Evolutionary conservation across 192 early-diverging fungal species (phyloP), one percentile per base, ranked within the genome.

Genomic region (Geosiphon pyriformis): DNA sequence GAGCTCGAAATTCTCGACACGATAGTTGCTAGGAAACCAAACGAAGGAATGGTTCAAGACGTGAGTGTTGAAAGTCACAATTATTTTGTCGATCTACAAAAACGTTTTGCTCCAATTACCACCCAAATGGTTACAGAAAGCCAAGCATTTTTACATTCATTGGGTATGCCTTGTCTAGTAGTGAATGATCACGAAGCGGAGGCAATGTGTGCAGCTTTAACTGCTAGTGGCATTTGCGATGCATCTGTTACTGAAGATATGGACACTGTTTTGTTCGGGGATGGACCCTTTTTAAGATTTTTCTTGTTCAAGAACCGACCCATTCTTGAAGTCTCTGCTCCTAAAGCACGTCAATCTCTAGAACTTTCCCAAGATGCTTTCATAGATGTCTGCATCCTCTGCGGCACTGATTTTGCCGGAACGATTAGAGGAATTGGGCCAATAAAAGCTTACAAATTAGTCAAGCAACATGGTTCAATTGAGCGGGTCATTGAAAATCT

Each of bases 321-420:
- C 0, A 77, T 82, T 56, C 25, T 85, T 23, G 68, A 76, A 6
- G 79, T 89, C 30, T 79, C 88, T 67, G 76, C 81, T 1, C 33
- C 72, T 20, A 48, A 65, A 29, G 85, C 81, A 8, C 68, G 71
- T 30, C 42, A 53, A 18, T 74, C 70, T 23, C 73, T 91, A 15
- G 76, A 77, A 3, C 63, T 91, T 18, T 80, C 71, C 4, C 70
- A 74, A 32, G 67, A 69, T 27, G 70, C 77, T 4, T 91, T 88
- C 67, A 58, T 85, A 4, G 88, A 92, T 66, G 26, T 92, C 55
- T 88, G 90, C 64, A 89, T 92, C 48, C 69, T 92, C 22, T 90
- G 88, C 61, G 90, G 88, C 27, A 92, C 88, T 0, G 90, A 92
- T 58, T 92, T 88, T 73, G 78, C 80, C 35, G 76, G 78, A 6